Base-by-base conservation (phyloP, 2,329 filamentous ascomycete genomes). In the Emydomyces testavorans region DNA sequence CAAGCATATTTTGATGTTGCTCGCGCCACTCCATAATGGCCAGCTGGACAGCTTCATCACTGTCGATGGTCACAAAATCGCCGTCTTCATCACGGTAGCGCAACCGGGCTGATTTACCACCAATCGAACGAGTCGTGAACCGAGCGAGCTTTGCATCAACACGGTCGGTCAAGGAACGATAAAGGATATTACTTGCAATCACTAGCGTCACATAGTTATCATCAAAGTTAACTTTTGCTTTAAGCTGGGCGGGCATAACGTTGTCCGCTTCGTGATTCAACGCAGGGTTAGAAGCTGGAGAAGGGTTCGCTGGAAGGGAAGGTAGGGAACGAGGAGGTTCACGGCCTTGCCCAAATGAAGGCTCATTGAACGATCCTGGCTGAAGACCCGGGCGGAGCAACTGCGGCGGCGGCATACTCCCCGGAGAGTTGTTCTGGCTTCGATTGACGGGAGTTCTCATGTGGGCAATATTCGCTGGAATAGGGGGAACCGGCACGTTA, bases 1-100 rank as follows among this genome's bases (percentile, higher is more conserved):
- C 75, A 37, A 78, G 73, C 57, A 76, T 70, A 28, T 78, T 74
- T 51, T 74, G 72, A 58, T 80, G 75, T 56, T 80, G 82, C 60
- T 94, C 88, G 28, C 85, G 80, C 89, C 89, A 95, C 57, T 93
- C 89, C 64, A 89, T 82, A 61, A 98, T 94, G 3, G 92, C 92
- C 57, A 92, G 88, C 59, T 93, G 87, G 36, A 98, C 92, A 56
- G 95, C 92, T 59, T 98, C 92, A 59, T 98, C 92, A 52, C 84
- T 90, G 63, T 92, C 84, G 47, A 98, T 95, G 44, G 83, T 89
- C 52, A 98, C 85, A 61, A 83, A 90, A 60, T 96, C 92, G 41
- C 85, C 85, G 56, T 98, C 92, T 60, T 89, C 84, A 60, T 98
- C 92, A 44, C 82, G 78, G 65, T 96, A 98, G 53, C 88, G 85